These are phyloP conservation scores for Fraxinus nigra DNA, from an alignment of 305 asterid species.

Conservation along the genomic window DNA sequence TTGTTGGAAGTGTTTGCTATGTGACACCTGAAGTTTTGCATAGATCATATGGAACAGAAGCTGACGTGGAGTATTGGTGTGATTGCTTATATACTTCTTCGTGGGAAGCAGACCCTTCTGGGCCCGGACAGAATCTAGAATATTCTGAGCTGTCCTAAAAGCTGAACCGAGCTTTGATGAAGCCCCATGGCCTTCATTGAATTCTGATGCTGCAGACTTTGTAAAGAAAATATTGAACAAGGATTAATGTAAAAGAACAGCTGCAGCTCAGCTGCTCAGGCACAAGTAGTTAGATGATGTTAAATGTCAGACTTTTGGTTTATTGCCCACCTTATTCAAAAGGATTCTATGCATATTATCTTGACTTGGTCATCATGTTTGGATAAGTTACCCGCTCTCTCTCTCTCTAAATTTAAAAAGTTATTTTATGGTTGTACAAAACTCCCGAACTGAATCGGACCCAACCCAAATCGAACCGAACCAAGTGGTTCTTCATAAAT, in stretches of 20 bases:
- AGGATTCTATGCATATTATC: neutral
- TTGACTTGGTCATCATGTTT: neutral
- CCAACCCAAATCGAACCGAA: too few species aligned
- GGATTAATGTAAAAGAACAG: slow-evolving; percentile 3
- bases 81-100: slow-evolving; percentile 84
- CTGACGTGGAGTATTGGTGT: slow-evolving; percentile 98
- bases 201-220: neutral
- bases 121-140: slow-evolving; percentile 96
- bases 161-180: slow-evolving; percentile 89
- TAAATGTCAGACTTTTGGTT: neutral
- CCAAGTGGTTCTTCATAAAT: too few species aligned
- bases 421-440: too few species aligned
- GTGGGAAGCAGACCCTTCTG: slow-evolving; percentile 94
- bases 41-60: slow-evolving; percentile 70
- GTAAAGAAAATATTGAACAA: slow-evolving; percentile 8
- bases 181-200: slow-evolving; percentile 66
- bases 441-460: too few species aligned
- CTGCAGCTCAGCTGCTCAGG: neutral
- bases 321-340: neutral
- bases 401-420: too few species aligned
- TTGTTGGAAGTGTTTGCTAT: slow-evolving; percentile 60
- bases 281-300: neutral
- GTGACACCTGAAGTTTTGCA: slow-evolving; percentile 60
- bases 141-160: slow-evolving; percentile 77
- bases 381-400: neutral